Evolutionary conservation across 23 red algal species (phyloP), one percentile per base, ranked within the genome.

Genomic region (Agarophyton chilense): DNA sequence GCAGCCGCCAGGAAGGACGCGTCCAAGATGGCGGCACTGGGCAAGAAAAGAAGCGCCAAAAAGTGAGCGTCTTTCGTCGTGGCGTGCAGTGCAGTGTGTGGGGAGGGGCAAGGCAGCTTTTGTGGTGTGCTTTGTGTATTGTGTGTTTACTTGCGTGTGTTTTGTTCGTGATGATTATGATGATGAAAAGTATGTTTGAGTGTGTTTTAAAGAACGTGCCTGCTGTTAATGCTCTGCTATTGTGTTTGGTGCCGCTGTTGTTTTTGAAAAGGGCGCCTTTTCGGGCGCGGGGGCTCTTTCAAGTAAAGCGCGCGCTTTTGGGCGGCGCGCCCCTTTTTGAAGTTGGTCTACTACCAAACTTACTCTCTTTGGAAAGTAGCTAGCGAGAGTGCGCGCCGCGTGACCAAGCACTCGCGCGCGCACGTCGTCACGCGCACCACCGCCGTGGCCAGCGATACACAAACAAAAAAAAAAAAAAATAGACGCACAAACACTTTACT

Each of bases 1-100:
- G 68, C 41, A 18, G 68, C 68, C 39, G 68, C 68, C 18, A 74
- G 68, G 68, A 74, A 74, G 68, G 68, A 74, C 41, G 68, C 68
- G 22, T 47, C 68, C 38, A 74, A 74, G 68, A 74, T 74, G 68
- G 68, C 68, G 19, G 68, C 68, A 11, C 33, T 9, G 22, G 47
- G 40, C 68, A 74, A 74, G 68, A 74, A 74, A 74, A 74, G 68
- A 74, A 18, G 9, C 5, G 68, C 41, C 68, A 74, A 74, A 25
- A 74, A 74, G 41, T 74, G 21, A 74, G 64, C 64, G 34, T 33
- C 17, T 2, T 58, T 21, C 22, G 55, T 7, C 55, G 21, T 5
- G 22, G 21, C 55, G 22, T 32, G 64, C 19, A 33, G 6, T 26
- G 4, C 34, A 19, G 13, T n/a, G n/a, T n/a, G n/a, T n/a, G n/a